Percentiles rank a stretch among this genome's conserved stretches.
phyloP scores from a whole-genome alignment of 345 rosid species.

The Aquilaria yunnanensis region DNA sequence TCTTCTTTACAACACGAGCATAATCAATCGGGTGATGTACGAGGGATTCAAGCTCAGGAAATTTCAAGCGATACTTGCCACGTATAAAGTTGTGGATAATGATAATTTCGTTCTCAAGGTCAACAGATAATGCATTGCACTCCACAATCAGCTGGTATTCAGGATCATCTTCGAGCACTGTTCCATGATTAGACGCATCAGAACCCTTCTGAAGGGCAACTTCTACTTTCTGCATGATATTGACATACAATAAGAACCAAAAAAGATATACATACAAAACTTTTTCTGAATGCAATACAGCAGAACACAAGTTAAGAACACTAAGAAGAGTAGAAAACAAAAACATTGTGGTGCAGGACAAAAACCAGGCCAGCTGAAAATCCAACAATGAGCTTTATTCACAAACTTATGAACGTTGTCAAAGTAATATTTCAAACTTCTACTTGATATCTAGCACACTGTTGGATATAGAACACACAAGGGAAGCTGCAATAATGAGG shows the following conservation, averaged over 20 bases:
- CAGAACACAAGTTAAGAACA: too few species aligned
- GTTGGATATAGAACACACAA: not conserved
- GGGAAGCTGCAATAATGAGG: not conserved
- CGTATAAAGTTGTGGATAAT: constrained; percentile 89
- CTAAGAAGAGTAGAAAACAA: too few species aligned
- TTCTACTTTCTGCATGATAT: constrained; percentile 59
- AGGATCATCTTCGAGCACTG: constrained; percentile 88
- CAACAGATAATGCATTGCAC: constrained; percentile 80
- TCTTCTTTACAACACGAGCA: constrained; percentile 88
- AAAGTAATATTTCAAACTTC: too few species aligned
- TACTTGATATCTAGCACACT: not conserved
- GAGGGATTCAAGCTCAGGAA: constrained; percentile 90
- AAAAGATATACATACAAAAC: not conserved
- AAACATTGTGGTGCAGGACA: too few species aligned
- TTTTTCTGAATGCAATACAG: too few species aligned
- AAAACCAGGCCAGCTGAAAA: too few species aligned
- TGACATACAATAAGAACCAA: not conserved
- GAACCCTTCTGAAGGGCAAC: constrained; percentile 66
- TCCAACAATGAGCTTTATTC: too few species aligned
- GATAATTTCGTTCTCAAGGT: constrained; percentile 81
- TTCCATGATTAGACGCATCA: constrained; percentile 46
- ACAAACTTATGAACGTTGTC: too few species aligned
- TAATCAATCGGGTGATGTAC: constrained; percentile 93
- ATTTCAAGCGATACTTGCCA: constrained; percentile 77
- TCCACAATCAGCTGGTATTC: constrained; percentile 92